phyloP scores from a whole-genome alignment of 805 yeast species.

The Ogataea parapolymorpha region DNA sequence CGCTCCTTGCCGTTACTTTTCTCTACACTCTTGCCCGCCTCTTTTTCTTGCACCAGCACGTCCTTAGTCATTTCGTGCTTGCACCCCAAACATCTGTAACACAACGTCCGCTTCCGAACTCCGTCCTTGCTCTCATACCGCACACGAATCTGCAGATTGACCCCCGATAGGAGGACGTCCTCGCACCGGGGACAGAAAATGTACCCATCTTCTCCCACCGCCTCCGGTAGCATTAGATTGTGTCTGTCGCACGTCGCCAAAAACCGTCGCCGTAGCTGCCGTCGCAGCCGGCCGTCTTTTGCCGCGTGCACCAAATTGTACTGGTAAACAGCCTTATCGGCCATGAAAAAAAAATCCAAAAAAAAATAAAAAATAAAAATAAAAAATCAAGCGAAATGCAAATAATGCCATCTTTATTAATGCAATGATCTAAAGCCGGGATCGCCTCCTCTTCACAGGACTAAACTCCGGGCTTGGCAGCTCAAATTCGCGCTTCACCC shows the following conservation, averaged over 20 bases:
- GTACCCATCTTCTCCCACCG: slow-evolving; percentile 11
- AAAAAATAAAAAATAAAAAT: not conserved
- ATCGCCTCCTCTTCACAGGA: slow-evolving; percentile 6
- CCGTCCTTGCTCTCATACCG: slow-evolving; percentile 1
- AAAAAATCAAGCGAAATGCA: not conserved
- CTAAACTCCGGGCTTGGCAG: slow-evolving; percentile 10
- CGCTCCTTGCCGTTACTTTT: slow-evolving; percentile 14
- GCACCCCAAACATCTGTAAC: slow-evolving; percentile 25
- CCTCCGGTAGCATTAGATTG: slow-evolving; percentile 18
- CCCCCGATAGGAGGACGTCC: slow-evolving; percentile 20
- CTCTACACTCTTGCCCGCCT: slow-evolving; percentile 1
- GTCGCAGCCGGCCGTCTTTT: slow-evolving; percentile 12
- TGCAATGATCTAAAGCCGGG: not conserved
- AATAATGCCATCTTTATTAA: not conserved
- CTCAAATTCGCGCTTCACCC: not conserved
- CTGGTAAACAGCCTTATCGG: slow-evolving; percentile 15
- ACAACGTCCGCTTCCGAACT: slow-evolving; percentile 10
- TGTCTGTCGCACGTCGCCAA: slow-evolving; percentile 11
- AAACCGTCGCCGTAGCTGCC: slow-evolving; percentile 18
- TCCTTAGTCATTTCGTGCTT: not conserved
- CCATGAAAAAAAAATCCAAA: not conserved
- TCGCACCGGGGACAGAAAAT: slow-evolving; percentile 19
- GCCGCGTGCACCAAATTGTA: slow-evolving; percentile 20
- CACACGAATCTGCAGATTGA: slow-evolving; percentile 17
- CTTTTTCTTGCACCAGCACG: slow-evolving; percentile 7